Percentiles rank a stretch among this genome's conserved stretches.
phyloP scores from a whole-genome alignment of 2,329 filamentous ascomycete genomes.

The Aspergillus pseudotamarii region DNA sequence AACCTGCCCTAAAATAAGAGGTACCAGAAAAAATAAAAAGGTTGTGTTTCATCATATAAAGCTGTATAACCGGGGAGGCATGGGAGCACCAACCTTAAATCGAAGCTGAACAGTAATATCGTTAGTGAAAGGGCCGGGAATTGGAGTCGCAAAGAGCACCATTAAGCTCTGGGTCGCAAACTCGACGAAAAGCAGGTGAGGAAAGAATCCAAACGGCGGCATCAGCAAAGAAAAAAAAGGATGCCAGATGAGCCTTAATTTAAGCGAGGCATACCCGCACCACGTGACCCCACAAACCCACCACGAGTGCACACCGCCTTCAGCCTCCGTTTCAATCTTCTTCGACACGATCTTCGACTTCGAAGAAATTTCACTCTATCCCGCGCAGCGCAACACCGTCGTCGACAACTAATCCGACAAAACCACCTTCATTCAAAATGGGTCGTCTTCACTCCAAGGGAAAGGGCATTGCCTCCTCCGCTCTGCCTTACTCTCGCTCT shows the following conservation, averaged over 20 bases:
- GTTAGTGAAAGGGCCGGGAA: not conserved
- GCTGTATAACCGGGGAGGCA: conserved; percentile 17
- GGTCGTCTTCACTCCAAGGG: conserved; percentile 98
- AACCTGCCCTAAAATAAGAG: conserved; percentile 82
- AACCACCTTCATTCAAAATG: conserved; percentile 36
- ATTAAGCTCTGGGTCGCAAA: not conserved
- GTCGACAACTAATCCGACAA: conserved; percentile 31
- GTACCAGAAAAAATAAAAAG: conserved; percentile 81
- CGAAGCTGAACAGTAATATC: not conserved
- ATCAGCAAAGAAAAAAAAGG: not conserved
- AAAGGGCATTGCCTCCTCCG: conserved; percentile 97
- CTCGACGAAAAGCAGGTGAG: not conserved
- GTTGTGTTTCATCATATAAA: conserved; percentile 72
- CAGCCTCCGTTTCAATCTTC: not conserved
- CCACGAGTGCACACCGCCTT: not conserved
- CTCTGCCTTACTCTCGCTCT: conserved; percentile 94
- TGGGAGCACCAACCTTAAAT: conserved; percentile 36
- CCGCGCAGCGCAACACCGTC: conserved; percentile 23
- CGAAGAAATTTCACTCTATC: conserved; percentile 1
- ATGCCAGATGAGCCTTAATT: not conserved
- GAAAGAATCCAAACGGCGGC: not conserved
- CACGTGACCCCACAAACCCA: conserved; percentile 9
- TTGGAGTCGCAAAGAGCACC: not conserved
- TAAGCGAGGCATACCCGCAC: conserved; percentile 11
- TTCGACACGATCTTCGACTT: not conserved